phyloP scores from a whole-genome alignment of 2,329 filamentous ascomycete species.

The Diaporthe eres region DNA sequence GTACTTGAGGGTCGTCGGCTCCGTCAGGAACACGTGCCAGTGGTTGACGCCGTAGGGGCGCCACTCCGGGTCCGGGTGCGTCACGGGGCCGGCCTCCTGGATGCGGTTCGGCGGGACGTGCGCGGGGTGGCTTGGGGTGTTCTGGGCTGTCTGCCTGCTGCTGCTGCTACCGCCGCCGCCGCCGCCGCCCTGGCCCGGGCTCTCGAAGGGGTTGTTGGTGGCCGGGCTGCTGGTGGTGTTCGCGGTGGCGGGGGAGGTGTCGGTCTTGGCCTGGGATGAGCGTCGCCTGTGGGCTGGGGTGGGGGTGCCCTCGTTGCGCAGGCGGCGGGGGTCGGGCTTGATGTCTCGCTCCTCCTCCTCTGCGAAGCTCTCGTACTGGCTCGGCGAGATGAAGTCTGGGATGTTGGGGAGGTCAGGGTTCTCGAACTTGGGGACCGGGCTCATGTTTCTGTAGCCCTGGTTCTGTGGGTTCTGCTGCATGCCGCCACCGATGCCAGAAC shows the following conservation, averaged over 20 bases:
- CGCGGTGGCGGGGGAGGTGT: neutral
- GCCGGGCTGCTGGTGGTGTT: neutral
- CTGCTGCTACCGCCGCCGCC: neutral
- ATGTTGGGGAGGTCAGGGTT: neutral
- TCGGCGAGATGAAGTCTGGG: neutral
- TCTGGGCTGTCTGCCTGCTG: neutral
- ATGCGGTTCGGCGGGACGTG: conserved; percentile 36
- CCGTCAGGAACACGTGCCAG: conserved; percentile 34
- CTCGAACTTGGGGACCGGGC: conserved; percentile 4
- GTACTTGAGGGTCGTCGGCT: conserved; percentile 24
- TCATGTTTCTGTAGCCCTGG: neutral
- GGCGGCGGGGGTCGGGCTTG: neutral
- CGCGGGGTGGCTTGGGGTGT: neutral
- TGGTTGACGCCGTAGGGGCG: conserved; percentile 37
- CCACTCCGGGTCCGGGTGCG: conserved; percentile 35
- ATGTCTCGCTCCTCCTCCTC: neutral
- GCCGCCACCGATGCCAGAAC: neutral
- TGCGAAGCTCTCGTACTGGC: neutral
- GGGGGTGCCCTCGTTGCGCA: neutral
- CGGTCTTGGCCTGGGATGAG: neutral
- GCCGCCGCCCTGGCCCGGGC: neutral
- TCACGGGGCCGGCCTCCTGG: conserved; percentile 7
- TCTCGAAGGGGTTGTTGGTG: neutral
- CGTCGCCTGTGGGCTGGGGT: neutral
- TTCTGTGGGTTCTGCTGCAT: neutral